Base-by-base conservation (phyloP, 345 rosid genomes). In the Acer negundo region DNA sequence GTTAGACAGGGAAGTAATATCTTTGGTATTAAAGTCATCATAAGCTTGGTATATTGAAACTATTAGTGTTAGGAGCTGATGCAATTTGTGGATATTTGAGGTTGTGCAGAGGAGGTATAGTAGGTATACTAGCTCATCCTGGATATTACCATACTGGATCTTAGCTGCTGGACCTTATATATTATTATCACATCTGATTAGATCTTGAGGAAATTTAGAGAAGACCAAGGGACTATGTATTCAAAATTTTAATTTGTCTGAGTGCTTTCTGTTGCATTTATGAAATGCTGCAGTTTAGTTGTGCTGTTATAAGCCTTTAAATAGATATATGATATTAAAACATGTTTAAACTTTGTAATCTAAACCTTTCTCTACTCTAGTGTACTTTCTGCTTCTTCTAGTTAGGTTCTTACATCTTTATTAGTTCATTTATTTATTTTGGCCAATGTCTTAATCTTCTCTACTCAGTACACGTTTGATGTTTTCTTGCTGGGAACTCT, bases 91-190 rank as follows among this genome's bases (percentile, higher is more conserved):
- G 62, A 58, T 58, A 58, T 58, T 58, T 58, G 20, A 58, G 62
- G 62, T 58, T 58, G 23, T 10, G 20, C 20, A 17, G 62, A 46
- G 68, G 38, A 35, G 38, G 38, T 35, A 4, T 35, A 35, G 38
- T 35, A 4, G 38, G 7, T 26, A 35, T 28, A 26, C 68, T 64
- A 64, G 42, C 42, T 31, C 13, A 64, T 64, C 38, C n/a, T 26
- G 68, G 38, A 13, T 64, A 64, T 64, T 22, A 7, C 17, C n/a
- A 3, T 19, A 31, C 10, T 15, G 22, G 42, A 65, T 65, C 65
- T 62, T 65, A 65, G 46, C 69, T 65, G 40, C 47, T 65, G 40
- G 22, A 65, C 46, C 69, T 31, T 65, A 8, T 65, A 28, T 65
- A n/a, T 65, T 16, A 15, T 26, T 16, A 28, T 17, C 47, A 4